Percentiles rank a stretch among this genome's conserved stretches.
phyloP scores from a whole-genome alignment of 495 filamentous ascomycete species.

The Penicillium salamii region DNA sequence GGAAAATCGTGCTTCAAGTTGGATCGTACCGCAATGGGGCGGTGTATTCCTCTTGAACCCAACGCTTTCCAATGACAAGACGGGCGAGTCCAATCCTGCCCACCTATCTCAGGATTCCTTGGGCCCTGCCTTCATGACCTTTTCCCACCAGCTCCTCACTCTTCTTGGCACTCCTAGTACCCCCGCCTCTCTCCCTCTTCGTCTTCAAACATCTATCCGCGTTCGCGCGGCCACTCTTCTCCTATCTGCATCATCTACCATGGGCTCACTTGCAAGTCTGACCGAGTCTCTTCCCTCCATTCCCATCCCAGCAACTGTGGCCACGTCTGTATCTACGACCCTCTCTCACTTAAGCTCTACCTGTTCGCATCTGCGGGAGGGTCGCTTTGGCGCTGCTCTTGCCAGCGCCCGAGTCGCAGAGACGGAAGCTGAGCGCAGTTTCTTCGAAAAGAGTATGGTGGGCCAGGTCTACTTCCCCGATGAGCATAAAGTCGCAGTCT shows the following conservation, averaged over 20 bases:
- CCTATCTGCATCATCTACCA: conserved; percentile 85
- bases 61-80: conserved; percentile 32
- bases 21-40: conserved; percentile 97
- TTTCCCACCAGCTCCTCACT: conserved; percentile 87
- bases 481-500: conserved; percentile 98
- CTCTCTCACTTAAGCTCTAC: conserved; percentile 70
- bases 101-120: conserved; percentile 59
- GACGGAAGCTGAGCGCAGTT: conserved; percentile 84
- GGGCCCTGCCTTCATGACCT: conserved; percentile 77
- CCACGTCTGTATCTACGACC: conserved; percentile 77
- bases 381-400: conserved; percentile 64
- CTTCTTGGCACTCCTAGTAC: conserved; percentile 83
- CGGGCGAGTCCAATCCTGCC: conserved; percentile 24
- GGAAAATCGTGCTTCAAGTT: conserved; percentile 74
- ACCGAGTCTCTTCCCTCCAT: conserved; percentile 84
- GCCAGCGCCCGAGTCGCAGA: conserved; percentile 81
- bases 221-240: conserved; percentile 83
- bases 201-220: conserved; percentile 78
- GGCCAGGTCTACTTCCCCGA: conserved; percentile 97
- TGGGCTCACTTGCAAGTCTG: conserved; percentile 87
- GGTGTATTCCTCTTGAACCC: conserved; percentile 80
- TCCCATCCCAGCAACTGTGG: conserved; percentile 82
- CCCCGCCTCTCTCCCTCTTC: conserved; percentile 75
- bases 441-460: conserved; percentile 99
- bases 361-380: conserved; percentile 68